Evolutionary conservation across 2,329 filamentous ascomycete genomes (phyloP).

Genomic region (Leptographium radiaticola): DNA sequence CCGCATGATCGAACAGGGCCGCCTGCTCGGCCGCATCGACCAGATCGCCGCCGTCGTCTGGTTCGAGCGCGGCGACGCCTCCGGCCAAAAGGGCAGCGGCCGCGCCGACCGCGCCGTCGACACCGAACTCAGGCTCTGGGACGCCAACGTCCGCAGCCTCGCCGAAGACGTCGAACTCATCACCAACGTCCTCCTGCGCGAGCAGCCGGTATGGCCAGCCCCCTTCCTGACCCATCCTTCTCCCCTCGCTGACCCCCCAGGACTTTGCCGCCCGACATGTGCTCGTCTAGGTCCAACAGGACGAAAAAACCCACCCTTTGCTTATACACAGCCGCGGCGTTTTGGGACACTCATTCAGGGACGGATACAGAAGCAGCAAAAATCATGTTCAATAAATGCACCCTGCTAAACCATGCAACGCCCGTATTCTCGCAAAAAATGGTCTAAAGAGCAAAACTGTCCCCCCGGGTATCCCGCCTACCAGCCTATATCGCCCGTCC

Average conservation of each 20-base stretch:
- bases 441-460: background rate
- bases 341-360: background rate
- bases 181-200: conserved; percentile 65
- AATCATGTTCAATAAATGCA: no score
- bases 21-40: conserved; percentile 79
- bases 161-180: conserved; percentile 74
- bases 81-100: conserved; percentile 54
- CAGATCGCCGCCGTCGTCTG: conserved; percentile 82
- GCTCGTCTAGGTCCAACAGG: conserved; percentile 24
- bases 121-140: conserved; percentile 72
- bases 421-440: no score
- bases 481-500: background rate
- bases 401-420: no score
- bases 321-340: background rate
- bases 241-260: conserved; percentile 17
- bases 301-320: background rate
- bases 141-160: conserved; percentile 72
- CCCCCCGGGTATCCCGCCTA: background rate
- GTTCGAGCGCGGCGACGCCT: conserved; percentile 66
- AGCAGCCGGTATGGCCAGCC: conserved; percentile 49
- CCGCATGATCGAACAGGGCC: conserved; percentile 89
- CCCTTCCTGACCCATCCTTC: no score
- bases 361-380: no score
- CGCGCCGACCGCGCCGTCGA: conserved; percentile 49
- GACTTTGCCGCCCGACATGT: conserved; percentile 44